Evolutionary conservation across 2,329 filamentous ascomycete species (phyloP).

Genomic region (Penicillium sp.): DNA sequence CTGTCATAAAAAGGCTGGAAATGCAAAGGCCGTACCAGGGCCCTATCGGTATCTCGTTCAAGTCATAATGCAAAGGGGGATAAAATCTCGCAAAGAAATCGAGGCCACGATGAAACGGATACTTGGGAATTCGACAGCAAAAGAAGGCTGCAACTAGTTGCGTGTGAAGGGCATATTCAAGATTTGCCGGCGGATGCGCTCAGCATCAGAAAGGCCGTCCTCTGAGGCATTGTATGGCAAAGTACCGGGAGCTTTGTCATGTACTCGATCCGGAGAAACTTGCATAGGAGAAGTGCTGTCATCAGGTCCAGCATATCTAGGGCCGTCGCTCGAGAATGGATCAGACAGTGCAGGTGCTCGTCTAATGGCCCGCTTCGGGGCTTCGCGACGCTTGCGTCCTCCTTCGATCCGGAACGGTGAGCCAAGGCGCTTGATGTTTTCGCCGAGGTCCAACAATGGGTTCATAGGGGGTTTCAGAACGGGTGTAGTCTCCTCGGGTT

Average conservation of each 20-base stretch:
- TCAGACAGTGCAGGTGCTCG: conserved; percentile 40
- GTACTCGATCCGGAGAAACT: conserved; percentile 13
- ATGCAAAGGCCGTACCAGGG: conserved; percentile 7
- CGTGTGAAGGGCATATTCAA: conserved; percentile 30
- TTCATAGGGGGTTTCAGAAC: conserved; percentile 20
- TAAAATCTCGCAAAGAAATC: conserved; percentile 17
- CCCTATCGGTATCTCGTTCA: conserved; percentile 21
- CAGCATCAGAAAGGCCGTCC: conserved; percentile 32
- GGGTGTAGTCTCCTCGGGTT: conserved; percentile 19
- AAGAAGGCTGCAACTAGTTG: conserved; percentile 15
- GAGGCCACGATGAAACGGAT: conserved; percentile 20
- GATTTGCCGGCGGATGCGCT: conserved; percentile 34
- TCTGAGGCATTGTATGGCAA: conserved; percentile 29
- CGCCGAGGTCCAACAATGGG: conserved; percentile 29
- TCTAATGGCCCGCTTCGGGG: conserved; percentile 26
- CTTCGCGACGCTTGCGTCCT: conserved; percentile 26
- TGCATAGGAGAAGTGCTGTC: conserved; percentile 12
- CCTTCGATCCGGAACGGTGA: conserved; percentile 41
- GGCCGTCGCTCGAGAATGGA: conserved; percentile 31
- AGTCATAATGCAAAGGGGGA: conserved; percentile 23
- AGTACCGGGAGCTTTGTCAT: conserved; percentile 8
- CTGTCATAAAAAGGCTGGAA: conserved; percentile 26
- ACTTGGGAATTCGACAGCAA: conserved; percentile 10
- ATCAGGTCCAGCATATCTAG: conserved; percentile 16
- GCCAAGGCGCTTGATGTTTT: conserved; percentile 40